Evolutionary conservation across 768 basidiomycete species (phyloP).

Genomic region (Boletales sp.): DNA sequence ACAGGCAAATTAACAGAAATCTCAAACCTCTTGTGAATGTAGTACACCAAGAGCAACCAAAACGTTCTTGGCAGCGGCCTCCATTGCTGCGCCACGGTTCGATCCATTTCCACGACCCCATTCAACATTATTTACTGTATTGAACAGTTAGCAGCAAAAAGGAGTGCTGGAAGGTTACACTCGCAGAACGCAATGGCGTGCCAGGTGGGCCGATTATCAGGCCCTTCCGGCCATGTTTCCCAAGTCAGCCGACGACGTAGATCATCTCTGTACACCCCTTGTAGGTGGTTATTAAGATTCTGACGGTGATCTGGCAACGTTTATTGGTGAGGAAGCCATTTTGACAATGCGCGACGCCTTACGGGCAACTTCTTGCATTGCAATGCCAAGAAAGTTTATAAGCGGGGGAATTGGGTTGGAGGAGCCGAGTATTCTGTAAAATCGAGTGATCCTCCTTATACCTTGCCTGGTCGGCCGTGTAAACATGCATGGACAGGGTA

Average conservation of each 20-base stretch:
- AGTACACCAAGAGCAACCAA: constrained; percentile 10
- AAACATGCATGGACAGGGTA: constrained; percentile 1
- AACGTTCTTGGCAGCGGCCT: constrained; percentile 18
- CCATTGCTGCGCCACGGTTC: constrained; percentile 19
- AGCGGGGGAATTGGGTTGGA: neutral
- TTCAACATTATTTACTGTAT: constrained; percentile 18
- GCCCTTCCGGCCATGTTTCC: constrained; percentile 13
- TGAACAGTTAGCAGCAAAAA: neutral
- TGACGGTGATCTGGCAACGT: constrained; percentile 18
- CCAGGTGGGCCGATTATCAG: constrained; percentile 23
- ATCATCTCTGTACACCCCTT: constrained; percentile 12
- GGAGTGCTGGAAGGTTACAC: constrained; percentile 1
- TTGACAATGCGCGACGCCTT: neutral
- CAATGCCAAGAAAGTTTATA: neutral
- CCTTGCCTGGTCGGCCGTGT: constrained; percentile 7
- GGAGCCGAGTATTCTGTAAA: neutral
- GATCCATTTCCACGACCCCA: constrained; percentile 20
- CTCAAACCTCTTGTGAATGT: neutral
- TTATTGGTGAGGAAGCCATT: neutral
- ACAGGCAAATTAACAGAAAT: neutral
- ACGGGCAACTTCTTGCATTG: constrained; percentile 11
- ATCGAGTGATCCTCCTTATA: constrained; percentile 13
- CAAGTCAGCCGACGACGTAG: constrained; percentile 14
- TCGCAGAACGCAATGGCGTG: constrained; percentile 18
- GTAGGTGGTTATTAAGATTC: constrained; percentile 21